phyloP scores from a whole-genome alignment of 2,329 filamentous ascomycete species.

The Apiospora phragmitis region DNA sequence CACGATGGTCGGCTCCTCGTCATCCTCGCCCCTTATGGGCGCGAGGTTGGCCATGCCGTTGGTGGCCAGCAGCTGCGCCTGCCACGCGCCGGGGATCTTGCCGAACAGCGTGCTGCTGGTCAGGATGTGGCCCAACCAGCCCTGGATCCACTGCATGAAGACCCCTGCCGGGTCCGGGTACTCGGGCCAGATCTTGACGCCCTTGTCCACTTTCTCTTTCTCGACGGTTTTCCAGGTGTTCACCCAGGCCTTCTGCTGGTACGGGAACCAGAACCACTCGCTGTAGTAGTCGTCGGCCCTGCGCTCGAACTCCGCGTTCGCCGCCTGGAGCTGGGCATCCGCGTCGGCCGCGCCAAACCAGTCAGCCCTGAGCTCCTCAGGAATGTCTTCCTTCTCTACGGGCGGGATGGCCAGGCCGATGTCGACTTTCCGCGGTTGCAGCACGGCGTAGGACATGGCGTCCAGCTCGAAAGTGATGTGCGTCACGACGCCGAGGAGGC shows the following conservation, averaged over 20 bases:
- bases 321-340: conserved; percentile 67
- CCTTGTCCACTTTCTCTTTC: conserved; percentile 21
- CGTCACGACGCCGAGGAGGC: conserved; percentile 48
- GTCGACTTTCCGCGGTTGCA: conserved; percentile 43
- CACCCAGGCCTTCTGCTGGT: conserved; percentile 44
- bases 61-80: conserved; percentile 33
- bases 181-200: conserved; percentile 27
- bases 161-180: conserved; percentile 36
- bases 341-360: conserved; percentile 51
- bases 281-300: conserved; percentile 43
- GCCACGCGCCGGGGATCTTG: conserved; percentile 26
- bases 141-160: conserved; percentile 33
- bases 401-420: conserved; percentile 45
- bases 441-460: conserved; percentile 47
- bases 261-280: conserved; percentile 54
- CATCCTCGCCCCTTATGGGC: conserved; percentile 11
- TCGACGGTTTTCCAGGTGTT: conserved; percentile 45
- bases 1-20: conserved; percentile 34
- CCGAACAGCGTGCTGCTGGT: conserved; percentile 8
- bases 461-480: conserved; percentile 49
- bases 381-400: conserved; percentile 36
- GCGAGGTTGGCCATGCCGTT: conserved; percentile 33
- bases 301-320: conserved; percentile 51
- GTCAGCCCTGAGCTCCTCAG: conserved; percentile 32
- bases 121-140: neutral